phyloP scores from a whole-genome alignment of 345 rosid species.

The Acer yangbiense region DNA sequence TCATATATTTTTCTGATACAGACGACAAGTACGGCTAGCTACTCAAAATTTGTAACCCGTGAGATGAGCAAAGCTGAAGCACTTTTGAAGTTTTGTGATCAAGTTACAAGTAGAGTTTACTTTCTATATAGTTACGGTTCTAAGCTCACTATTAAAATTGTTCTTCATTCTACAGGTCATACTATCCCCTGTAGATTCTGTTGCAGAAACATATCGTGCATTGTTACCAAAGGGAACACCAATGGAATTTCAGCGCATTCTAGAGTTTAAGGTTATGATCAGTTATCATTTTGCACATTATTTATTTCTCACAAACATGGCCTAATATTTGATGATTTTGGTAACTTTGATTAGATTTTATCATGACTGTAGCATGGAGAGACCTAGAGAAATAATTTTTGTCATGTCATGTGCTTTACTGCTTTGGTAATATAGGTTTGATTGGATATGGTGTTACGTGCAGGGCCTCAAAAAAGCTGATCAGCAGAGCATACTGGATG shows the following conservation, averaged over 20 bases:
- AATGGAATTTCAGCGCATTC: constrained; percentile 96
- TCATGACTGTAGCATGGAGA: too few species aligned
- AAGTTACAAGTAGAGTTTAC: constrained; percentile 8
- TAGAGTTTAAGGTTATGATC: constrained; percentile 79
- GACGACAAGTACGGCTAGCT: constrained; percentile 84
- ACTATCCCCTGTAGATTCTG: constrained; percentile 94
- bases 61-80: too few species aligned
- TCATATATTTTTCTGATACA: constrained; percentile 33
- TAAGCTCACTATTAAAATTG: background rate
- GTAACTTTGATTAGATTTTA: too few species aligned
- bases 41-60: constrained; percentile 67
- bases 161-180: constrained; percentile 58
- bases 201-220: constrained; percentile 93
- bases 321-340: too few species aligned
- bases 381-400: too few species aligned
- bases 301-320: too few species aligned
- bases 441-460: constrained; percentile 7
- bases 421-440: background rate
- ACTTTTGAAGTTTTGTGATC: constrained; percentile 52
- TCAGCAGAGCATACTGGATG: constrained; percentile 84
- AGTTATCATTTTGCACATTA: too few species aligned
- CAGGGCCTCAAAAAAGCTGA: constrained; percentile 93
- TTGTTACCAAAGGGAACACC: constrained; percentile 96
- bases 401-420: too few species aligned
- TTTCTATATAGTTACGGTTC: background rate